Percentiles rank a stretch among this genome's conserved stretches.
Evolutionary conservation across 345 rosid genomes (phyloP).

Genomic region (Hibiscus tridactylites): DNA sequence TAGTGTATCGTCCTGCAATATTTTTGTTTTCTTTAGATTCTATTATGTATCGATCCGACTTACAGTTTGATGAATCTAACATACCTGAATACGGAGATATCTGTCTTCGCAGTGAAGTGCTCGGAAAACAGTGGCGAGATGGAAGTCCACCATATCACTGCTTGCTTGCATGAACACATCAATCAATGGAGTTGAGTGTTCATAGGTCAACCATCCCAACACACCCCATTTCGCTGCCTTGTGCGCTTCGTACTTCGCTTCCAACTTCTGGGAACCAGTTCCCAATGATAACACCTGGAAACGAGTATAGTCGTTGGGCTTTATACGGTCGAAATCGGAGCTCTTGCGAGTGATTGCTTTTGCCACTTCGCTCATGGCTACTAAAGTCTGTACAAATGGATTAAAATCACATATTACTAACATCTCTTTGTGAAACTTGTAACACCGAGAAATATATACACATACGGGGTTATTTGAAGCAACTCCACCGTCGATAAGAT

Average conservation of each 20-base stretch:
- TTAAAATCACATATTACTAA: not conserved
- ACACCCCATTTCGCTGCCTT: conserved; percentile 59
- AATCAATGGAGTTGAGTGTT: conserved; percentile 36
- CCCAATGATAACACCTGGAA: conserved; percentile 55
- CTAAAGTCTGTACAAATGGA: conserved; percentile 10
- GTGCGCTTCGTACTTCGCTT: conserved; percentile 34
- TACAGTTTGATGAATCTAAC: not conserved
- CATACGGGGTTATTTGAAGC: conserved; percentile 71
- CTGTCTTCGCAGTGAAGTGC: conserved; percentile 25
- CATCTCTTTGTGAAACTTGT: not conserved
- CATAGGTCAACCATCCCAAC: conserved; percentile 49
- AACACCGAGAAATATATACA: not conserved
- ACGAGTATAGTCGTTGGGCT: conserved; percentile 25
- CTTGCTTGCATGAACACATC: conserved; percentile 58
- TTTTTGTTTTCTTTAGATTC: not conserved
- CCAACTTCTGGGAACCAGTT: conserved; percentile 32
- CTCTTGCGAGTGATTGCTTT: conserved; percentile 19
- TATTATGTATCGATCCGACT: not conserved
- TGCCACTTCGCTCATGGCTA: conserved; percentile 36
- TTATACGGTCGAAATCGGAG: conserved; percentile 16
- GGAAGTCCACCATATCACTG: conserved; percentile 53
- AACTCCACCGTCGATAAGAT: conserved; percentile 64
- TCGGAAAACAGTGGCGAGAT: conserved; percentile 28
- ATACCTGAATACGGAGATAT: conserved; percentile 46
- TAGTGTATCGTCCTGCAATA: conserved; percentile 31